phyloP scores from a whole-genome alignment of 768 basidiomycete genomes.

The Leccinum olivaceopallidum region DNA sequence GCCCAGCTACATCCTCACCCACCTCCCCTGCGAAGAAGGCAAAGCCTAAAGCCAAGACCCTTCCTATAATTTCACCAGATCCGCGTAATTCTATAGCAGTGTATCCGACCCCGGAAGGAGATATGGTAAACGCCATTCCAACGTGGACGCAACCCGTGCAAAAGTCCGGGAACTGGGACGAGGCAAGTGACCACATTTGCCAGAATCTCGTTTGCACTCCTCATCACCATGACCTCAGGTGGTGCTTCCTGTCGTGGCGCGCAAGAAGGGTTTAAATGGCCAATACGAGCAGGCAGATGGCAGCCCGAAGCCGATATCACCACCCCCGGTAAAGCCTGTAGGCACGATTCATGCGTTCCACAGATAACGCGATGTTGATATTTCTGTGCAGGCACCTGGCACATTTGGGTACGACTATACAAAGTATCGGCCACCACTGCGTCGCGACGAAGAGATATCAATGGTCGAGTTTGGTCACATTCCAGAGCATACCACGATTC shows the following conservation, averaged over 20 bases:
- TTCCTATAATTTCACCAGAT: slow-evolving; percentile 36
- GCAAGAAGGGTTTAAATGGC: slow-evolving; percentile 76
- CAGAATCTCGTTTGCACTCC: slow-evolving; percentile 7
- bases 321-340: slow-evolving; percentile 55
- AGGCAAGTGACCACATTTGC: slow-evolving; percentile 44
- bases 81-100: slow-evolving; percentile 61
- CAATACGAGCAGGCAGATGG: slow-evolving; percentile 71
- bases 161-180: slow-evolving; percentile 79
- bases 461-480: slow-evolving; percentile 68
- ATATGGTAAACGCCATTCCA: slow-evolving; percentile 73
- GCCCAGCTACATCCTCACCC: slow-evolving; percentile 43
- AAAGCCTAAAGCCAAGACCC: slow-evolving; percentile 37
- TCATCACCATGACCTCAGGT: slow-evolving; percentile 47
- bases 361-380: slow-evolving; percentile 1
- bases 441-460: slow-evolving; percentile 46
- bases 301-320: slow-evolving; percentile 54
- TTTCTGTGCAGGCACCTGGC: slow-evolving; percentile 62
- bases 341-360: slow-evolving; percentile 26
- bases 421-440: slow-evolving; percentile 58
- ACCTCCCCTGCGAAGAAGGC: slow-evolving; percentile 42
- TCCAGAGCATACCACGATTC: slow-evolving; percentile 27
- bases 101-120: slow-evolving; percentile 63
- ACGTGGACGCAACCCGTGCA: slow-evolving; percentile 77
- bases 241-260: slow-evolving; percentile 80
- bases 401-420: slow-evolving; percentile 78